Evolutionary conservation across 371 early-diverging fungal genomes (phyloP), one percentile per base, ranked within the genome.

Genomic region (Aphelidium insulamus): DNA sequence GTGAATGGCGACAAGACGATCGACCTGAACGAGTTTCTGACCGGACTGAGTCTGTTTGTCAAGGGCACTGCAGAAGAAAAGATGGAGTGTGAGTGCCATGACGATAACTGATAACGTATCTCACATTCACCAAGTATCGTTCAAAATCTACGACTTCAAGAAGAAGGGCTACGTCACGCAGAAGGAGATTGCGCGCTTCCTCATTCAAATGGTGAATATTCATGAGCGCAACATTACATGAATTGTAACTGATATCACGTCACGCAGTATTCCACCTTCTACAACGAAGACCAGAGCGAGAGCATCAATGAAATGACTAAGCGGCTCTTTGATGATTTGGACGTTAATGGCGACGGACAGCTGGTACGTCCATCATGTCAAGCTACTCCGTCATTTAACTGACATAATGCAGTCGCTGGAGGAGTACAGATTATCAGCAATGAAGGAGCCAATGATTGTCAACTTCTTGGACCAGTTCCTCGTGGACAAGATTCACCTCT

Each of bases 11-110:
- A 62, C 40, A 55, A 72, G 25, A 46, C 52, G 17, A 68, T 77
- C 41, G 77, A 77, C 43, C 74, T 75, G 41, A 59, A 64, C 21
- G 73, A 77, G 46, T 77, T 78, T 46, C 70, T 77, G 3, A 61
- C 72, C 36, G 82, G 82, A 1, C 48, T 81, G 21, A 66, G 67
- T 30, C 59, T 69, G 4, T 77, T 78, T 41, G 66, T 77, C 58
- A 77, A 74, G 50, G 82, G 82, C 17, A 76, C 64, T 0, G 53
- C 73, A 3, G 72, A 77, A 28, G 78, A 81, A 42, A 78, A 78
- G 41, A 49, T 76, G 28, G 72, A 65, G 39, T 53, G 79, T 78
- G 63, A 43, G 66, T 48, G 5, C 4, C 12, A 18, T 21, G 3
- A 6, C 15, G 26, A 28, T n/a, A 17, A n/a, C 17, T 11, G 11